Evolutionary conservation across 2,329 filamentous ascomycete species (phyloP).

Genomic region (Diaporthe ilicicola): DNA sequence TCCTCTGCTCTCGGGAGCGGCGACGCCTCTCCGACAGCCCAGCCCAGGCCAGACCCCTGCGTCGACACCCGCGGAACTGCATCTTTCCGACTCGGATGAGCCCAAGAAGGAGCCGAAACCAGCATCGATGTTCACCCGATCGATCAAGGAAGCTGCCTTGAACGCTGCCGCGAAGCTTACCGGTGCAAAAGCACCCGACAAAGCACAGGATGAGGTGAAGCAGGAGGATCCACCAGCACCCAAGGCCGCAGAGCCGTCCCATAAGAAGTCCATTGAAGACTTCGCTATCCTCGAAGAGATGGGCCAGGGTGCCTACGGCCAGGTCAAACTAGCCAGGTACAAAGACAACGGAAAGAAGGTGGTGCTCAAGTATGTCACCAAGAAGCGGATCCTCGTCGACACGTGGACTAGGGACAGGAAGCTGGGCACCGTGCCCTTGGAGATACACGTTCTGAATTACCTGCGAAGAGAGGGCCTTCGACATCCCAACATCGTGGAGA

Average conservation of each 20-base stretch:
- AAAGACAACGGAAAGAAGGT: constrained; percentile 84
- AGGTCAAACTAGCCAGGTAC: constrained; percentile 93
- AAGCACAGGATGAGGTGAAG: constrained; percentile 36
- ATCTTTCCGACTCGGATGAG: constrained; percentile 59
- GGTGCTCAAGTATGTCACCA: constrained; percentile 97
- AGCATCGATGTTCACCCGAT: constrained; percentile 60
- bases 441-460: constrained; percentile 97
- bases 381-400: constrained; percentile 94
- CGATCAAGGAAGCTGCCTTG: constrained; percentile 65
- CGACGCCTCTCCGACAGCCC: constrained; percentile 80
- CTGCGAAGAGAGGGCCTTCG: constrained; percentile 76
- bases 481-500: constrained; percentile 76
- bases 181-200: constrained; percentile 41
- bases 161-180: constrained; percentile 64
- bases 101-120: constrained; percentile 52
- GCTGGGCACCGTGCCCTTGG: constrained; percentile 91
- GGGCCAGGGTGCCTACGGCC: constrained; percentile 97
- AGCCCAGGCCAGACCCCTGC: constrained; percentile 76
- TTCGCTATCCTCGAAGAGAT: constrained; percentile 96
- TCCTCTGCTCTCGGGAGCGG: constrained; percentile 68
- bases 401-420: constrained; percentile 96
- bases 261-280: constrained; percentile 87
- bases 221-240: constrained; percentile 21
- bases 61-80: constrained; percentile 64
- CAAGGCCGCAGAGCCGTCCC: constrained; percentile 45